Percentiles rank a stretch among this genome's conserved stretches.
phyloP scores from a whole-genome alignment of 495 filamentous ascomycete genomes.

The Lindgomyces ingoldianus region DNA sequence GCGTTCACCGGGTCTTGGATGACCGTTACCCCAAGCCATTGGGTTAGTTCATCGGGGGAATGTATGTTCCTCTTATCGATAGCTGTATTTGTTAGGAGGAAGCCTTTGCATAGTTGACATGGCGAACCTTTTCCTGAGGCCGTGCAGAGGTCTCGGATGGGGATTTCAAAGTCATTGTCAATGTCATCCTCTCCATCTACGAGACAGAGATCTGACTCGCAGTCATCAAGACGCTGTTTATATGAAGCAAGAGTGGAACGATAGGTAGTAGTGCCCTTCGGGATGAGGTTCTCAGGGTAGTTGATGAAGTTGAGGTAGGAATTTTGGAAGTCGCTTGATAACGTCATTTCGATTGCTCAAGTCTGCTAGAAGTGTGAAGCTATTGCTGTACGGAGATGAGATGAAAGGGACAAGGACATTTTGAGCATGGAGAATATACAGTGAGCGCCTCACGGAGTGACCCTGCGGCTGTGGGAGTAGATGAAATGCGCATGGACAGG shows the following conservation, averaged over 20 bases:
- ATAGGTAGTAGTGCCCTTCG: neutral
- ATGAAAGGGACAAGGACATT: no score
- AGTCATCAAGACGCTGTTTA: neutral
- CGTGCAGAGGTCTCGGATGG: conserved; percentile 6
- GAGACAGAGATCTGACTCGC: conserved; percentile 11
- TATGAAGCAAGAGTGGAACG: conserved; percentile 2
- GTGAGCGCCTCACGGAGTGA: no score
- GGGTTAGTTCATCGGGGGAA: conserved; percentile 5
- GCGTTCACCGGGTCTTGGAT: neutral
- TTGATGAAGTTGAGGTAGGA: conserved; percentile 2
- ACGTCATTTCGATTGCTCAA: neutral
- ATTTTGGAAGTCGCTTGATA: neutral
- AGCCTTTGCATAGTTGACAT: neutral
- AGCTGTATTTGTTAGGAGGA: neutral
- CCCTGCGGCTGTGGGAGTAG: no score
- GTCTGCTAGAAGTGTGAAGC: neutral
- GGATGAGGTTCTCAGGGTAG: conserved; percentile 6
- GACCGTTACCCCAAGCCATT: conserved; percentile 2
- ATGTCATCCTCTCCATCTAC: conserved; percentile 3
- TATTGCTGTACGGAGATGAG: no score
- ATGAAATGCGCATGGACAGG: no score
- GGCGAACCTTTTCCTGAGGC: conserved; percentile 13
- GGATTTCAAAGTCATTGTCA: conserved; percentile 6
- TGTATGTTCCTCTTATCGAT: conserved; percentile 11
- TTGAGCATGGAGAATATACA: no score